Evolutionary conservation across 2,329 filamentous ascomycete genomes (phyloP), one percentile per base, ranked within the genome.

Genomic region (Pseudopyrenochaeta lycopersici): DNA sequence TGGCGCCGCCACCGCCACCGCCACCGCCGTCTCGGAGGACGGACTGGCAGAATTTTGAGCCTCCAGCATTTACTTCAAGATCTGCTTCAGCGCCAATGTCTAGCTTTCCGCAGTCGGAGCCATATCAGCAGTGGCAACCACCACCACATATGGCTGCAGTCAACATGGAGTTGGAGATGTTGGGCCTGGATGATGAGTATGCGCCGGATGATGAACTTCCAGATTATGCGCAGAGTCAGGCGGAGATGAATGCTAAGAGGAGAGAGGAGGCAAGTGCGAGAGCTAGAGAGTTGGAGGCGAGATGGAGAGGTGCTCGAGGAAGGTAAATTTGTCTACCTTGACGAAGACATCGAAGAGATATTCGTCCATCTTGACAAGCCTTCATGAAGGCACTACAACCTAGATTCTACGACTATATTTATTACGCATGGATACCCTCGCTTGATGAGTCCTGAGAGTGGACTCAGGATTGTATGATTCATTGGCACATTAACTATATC

Each of bases 211-310:
- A 73, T 36, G 77, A 82, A 54, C 56, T 81, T 12, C 80, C 80
- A 0, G 73, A 80, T 55, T 82, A 82, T 54, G 78, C 77, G 21
- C 72, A 78, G 50, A 81, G 78, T 52, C 80, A 82, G 62, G 77
- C 77, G 11, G 76, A 81, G 54, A 79, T 78, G 60, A 73, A 74
- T 23, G 73, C 69, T 7, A 66, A 56, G 39, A 77, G 72, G 49
- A 65, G 78, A 29, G 60, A 61, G 11, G 78, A 77, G 55, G 79
- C 79, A n/a, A 69, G 75, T 11, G 70, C 74, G 30, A 66, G 80
- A 54, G 80, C 79, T 41, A 67, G 76, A 48, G 80, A 82, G 52
- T 52, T 82, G 53, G 78, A 80, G 47, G 71, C 71, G 30, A 67
- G 77, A 45, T 82, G 80, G 80, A 73, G 62, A 27, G 56, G 53